Percentiles rank a stretch among this genome's conserved stretches.
phyloP scores from a whole-genome alignment of 805 yeast species.

The Candida boleticola region DNA sequence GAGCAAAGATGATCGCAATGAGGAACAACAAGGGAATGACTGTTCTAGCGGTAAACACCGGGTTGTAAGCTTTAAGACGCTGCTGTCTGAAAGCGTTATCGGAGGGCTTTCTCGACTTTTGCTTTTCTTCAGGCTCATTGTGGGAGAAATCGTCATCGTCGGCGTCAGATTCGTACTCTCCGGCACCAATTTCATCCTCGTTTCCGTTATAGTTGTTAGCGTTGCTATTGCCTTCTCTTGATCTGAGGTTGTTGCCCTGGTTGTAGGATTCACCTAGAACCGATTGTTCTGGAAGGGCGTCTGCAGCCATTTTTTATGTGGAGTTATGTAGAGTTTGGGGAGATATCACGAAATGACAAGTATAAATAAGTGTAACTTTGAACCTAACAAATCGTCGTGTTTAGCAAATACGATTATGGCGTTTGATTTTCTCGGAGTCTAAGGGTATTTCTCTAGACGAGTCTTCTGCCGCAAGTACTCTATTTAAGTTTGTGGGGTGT shows the following conservation, averaged over 20 bases:
- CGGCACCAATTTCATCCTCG: background rate
- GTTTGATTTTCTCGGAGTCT: too few relatives aligned
- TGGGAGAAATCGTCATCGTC: conserved; percentile 43
- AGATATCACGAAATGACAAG: too few relatives aligned
- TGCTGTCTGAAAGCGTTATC: conserved; percentile 59
- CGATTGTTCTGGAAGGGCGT: background rate
- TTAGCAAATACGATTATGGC: too few relatives aligned
- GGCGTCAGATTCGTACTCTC: conserved; percentile 39
- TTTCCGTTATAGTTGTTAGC: background rate
- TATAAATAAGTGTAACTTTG: too few relatives aligned
- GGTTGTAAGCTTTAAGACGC: conserved; percentile 49
- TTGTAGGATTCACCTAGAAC: background rate
- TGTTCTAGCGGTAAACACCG: conserved; percentile 41
- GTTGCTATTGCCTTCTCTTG: background rate
- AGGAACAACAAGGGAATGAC: conserved; percentile 39
- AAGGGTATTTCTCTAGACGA: too few relatives aligned
- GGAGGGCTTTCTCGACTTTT: conserved; percentile 62
- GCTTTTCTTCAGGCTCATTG: conserved; percentile 26
- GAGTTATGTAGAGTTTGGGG: too few relatives aligned
- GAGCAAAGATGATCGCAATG: conserved; percentile 40
- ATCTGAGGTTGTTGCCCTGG: background rate
- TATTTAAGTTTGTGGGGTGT: too few relatives aligned
- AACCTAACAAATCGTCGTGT: too few relatives aligned
- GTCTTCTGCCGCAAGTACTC: too few relatives aligned
- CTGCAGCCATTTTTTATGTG: background rate